Conservation (phyloP, 306 rosid species). For the Pterocarpus santalinus region DNA sequence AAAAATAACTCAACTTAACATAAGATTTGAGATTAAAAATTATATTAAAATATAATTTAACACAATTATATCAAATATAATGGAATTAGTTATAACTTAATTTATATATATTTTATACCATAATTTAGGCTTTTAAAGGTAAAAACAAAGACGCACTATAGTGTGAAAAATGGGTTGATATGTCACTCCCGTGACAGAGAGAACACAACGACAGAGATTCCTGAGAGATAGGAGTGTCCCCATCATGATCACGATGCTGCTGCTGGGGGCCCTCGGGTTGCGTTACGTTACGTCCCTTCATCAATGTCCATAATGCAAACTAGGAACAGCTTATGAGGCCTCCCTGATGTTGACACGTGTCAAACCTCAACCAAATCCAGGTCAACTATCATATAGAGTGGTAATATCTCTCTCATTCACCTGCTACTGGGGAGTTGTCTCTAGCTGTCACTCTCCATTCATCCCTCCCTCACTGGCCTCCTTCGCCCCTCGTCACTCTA, state of each 20-base stretch:
- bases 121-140: too few relatives aligned
- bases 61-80: too few relatives aligned
- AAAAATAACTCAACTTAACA: too few relatives aligned
- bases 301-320: slow-evolving; percentile 24
- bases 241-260: slow-evolving; percentile 4
- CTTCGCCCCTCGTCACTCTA: background rate
- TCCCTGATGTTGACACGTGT: slow-evolving; percentile 44
- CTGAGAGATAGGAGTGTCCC: slow-evolving; percentile 47
- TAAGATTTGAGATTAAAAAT: too few relatives aligned
- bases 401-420: too few relatives aligned
- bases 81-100: too few relatives aligned
- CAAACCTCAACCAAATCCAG: background rate
- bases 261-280: slow-evolving; percentile 43
- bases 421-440: background rate
- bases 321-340: slow-evolving; percentile 23
- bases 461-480: background rate
- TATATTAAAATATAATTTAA: too few relatives aligned
- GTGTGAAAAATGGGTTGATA: background rate
- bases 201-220: slow-evolving; percentile 64
- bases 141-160: too few relatives aligned
- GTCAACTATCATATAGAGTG: background rate
- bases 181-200: slow-evolving; percentile 27
- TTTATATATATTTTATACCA: too few relatives aligned
- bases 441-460: background rate
- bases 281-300: slow-evolving; percentile 9